A percentile compares a stretch with the other conserved stretches of the same genome.
Conservation (phyloP, 495 filamentous ascomycete species). For the Penicillium crystallinum region DNA sequence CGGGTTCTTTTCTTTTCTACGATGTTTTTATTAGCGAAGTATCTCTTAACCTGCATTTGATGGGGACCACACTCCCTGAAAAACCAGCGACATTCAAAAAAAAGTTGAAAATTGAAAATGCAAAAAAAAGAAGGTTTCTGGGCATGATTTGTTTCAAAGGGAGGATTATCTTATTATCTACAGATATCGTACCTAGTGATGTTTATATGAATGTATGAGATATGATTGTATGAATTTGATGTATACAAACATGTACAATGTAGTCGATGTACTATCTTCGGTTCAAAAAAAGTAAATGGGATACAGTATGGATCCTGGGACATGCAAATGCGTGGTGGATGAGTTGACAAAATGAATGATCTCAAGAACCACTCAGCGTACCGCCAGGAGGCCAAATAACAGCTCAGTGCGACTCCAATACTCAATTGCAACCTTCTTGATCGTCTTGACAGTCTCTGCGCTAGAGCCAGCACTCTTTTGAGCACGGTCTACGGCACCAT, state of each 20-base stretch:
- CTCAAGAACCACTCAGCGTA: constrained; percentile 5
- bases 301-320: neutral
- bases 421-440: constrained; percentile 56
- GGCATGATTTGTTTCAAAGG: neutral
- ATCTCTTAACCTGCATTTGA: neutral
- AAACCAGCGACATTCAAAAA: neutral
- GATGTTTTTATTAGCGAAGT: neutral
- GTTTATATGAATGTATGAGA: neutral
- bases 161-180: neutral
- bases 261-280: neutral
- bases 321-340: neutral
- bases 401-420: constrained; percentile 78
- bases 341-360: too few species aligned
- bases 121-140: neutral
- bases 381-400: constrained; percentile 58
- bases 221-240: neutral
- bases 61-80: neutral
- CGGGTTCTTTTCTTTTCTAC: neutral
- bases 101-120: neutral
- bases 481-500: constrained; percentile 41
- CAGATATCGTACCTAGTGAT: neutral
- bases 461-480: constrained; percentile 43
- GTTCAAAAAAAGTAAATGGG: neutral
- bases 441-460: constrained; percentile 37
- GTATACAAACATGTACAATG: neutral